Conservation (phyloP, 192 early-diverging fungal species). For the Spizellomyces sp. region DNA sequence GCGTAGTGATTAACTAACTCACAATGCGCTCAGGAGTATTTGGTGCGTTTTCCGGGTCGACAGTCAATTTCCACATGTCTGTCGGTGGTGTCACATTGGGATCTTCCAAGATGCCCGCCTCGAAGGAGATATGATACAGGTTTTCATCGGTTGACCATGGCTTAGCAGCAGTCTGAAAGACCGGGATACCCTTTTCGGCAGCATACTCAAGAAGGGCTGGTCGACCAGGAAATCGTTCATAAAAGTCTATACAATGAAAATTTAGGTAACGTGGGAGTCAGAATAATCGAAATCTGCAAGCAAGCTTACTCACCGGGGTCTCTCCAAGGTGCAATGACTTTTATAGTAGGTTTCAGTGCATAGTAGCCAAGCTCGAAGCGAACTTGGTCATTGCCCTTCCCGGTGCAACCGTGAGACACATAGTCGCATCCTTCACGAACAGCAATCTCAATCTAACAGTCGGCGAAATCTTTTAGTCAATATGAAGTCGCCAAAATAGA, state of each 20-base stretch:
- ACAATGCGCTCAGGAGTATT: constrained; percentile 92
- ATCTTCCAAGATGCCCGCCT: constrained; percentile 98
- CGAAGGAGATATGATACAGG: constrained; percentile 98
- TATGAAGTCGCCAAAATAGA: background rate
- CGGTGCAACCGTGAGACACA: constrained; percentile 99
- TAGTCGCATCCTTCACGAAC: constrained; percentile 89
- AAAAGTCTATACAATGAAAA: constrained; percentile 66
- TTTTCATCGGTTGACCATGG: constrained; percentile 99
- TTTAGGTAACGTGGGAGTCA: background rate
- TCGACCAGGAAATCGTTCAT: constrained; percentile 91
- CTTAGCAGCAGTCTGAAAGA: constrained; percentile 93
- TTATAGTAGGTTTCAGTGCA: constrained; percentile 88
- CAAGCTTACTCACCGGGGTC: constrained; percentile 63
- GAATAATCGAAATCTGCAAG: background rate
- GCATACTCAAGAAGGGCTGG: constrained; percentile 91
- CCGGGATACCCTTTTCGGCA: constrained; percentile 85
- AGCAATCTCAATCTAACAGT: constrained; percentile 81
- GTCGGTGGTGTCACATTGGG: constrained; percentile 93
- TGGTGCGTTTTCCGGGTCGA: constrained; percentile 95
- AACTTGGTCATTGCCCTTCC: constrained; percentile 99
- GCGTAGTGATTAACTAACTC: constrained; percentile 6
- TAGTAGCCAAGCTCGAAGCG: constrained; percentile 99
- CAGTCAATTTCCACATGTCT: constrained; percentile 99
- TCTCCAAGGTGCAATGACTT: constrained; percentile 98
- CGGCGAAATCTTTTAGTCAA: constrained; percentile 40